A percentile compares a stretch with the other conserved stretches of the same genome.
These are phyloP conservation scores for Monosporascus sp. DNA, from an alignment of 2,329 filamentous ascomycete species.

Conservation along the genomic window DNA sequence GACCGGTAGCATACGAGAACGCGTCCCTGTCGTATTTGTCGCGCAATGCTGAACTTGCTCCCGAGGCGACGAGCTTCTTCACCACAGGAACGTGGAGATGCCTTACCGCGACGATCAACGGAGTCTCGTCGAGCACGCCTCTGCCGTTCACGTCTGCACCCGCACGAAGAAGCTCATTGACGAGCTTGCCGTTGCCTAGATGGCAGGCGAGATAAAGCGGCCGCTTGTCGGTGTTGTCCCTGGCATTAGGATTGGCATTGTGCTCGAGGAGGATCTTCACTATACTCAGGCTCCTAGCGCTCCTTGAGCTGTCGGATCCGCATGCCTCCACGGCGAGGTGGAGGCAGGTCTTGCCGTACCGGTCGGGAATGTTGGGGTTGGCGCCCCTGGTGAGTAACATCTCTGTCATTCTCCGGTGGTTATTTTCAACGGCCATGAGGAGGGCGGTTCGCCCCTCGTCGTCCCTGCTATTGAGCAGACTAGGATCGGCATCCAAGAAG, in stretches of 20 bases:
- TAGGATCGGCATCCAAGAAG: not conserved
- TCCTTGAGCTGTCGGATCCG: not conserved
- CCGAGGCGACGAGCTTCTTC: not conserved
- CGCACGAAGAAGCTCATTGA: not conserved
- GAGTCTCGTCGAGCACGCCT: not conserved
- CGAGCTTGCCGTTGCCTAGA: not conserved
- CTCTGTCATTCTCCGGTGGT: not conserved
- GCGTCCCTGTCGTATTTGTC: not conserved
- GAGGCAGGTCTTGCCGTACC: not conserved
- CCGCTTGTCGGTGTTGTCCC: not conserved
- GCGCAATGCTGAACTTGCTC: not conserved
- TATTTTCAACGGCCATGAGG: not conserved
- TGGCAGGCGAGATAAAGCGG: not conserved
- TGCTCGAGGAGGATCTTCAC: not conserved
- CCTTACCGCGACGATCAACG: not conserved
- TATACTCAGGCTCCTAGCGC: not conserved
- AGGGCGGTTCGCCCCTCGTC: not conserved
- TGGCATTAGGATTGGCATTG: not conserved
- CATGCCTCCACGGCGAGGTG: not conserved
- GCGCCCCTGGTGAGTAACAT: not conserved
- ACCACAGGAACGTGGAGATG: not conserved
- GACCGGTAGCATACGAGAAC: not conserved
- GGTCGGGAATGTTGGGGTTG: not conserved
- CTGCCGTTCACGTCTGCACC: not conserved
- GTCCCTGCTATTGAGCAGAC: not conserved